Conservation (phyloP, 352 stramenopile species). For the Phytopythium oedochilum region DNA sequence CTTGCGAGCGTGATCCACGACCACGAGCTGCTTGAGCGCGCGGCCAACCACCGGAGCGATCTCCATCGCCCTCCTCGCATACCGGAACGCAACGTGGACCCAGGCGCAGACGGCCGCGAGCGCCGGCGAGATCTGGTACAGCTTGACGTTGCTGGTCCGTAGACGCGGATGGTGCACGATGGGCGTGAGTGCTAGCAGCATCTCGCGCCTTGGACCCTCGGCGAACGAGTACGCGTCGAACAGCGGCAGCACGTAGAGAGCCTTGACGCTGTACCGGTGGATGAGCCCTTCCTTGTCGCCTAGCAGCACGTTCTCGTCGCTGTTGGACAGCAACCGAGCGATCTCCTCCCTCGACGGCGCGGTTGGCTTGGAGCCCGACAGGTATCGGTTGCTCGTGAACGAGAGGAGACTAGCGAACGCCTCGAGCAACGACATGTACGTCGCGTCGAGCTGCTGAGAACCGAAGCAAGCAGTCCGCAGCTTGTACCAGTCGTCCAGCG, state of each 20-base stretch:
- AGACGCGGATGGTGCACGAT: conserved; percentile 74
- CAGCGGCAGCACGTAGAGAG: conserved; percentile 70
- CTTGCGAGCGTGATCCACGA: conserved; percentile 46
- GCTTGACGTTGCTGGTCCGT: conserved; percentile 52
- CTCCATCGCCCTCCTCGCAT: conserved; percentile 58
- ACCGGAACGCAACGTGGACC: conserved; percentile 71
- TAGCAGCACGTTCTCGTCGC: conserved; percentile 76
- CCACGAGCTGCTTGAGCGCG: conserved; percentile 42
- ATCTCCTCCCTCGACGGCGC: conserved; percentile 55
- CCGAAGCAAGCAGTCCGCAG: conserved; percentile 31
- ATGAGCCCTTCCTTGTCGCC: conserved; percentile 78
- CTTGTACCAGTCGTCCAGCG: conserved; percentile 72
- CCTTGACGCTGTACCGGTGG: conserved; percentile 73
- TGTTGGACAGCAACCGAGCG: conserved; percentile 63
- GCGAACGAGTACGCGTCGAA: conserved; percentile 82
- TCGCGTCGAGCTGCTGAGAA: conserved; percentile 38
- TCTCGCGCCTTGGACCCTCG: conserved; percentile 48
- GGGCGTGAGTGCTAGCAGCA: conserved; percentile 56
- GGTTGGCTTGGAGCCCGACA: conserved; percentile 29
- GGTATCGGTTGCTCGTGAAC: conserved; percentile 67
- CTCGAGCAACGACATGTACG: conserved; percentile 57
- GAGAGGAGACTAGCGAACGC: conserved; percentile 65
- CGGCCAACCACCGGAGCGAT: conserved; percentile 60
- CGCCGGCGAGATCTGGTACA: conserved; percentile 59
- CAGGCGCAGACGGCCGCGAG: conserved; percentile 56